Conservation (phyloP, 2,329 filamentous ascomycete genomes). For the Phyllachora maydis region DNA sequence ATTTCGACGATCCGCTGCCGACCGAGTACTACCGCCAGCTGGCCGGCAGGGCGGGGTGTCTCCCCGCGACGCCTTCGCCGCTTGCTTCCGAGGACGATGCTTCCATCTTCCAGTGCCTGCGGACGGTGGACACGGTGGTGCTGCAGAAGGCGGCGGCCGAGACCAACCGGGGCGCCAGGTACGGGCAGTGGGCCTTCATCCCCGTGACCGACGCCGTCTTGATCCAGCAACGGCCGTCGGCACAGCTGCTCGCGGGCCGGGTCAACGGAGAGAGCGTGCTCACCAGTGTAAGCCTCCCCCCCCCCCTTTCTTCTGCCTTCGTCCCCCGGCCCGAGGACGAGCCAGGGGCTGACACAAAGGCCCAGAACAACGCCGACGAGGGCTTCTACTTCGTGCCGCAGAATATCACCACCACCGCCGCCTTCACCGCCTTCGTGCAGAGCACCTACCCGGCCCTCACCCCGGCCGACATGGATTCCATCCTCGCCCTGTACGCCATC, state of each 20-base stretch:
- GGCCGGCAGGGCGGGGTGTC: constrained; percentile 17
- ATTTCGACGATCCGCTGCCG: constrained; percentile 21
- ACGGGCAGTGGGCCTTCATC: constrained; percentile 11
- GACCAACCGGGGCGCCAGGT: constrained; percentile 4
- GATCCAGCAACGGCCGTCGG: constrained; percentile 9
- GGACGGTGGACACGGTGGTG: constrained; percentile 9
- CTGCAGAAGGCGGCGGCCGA: constrained; percentile 8
- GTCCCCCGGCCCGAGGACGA: too few species aligned
- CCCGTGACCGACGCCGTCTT: constrained; percentile 14
- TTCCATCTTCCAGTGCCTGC: constrained; percentile 7
- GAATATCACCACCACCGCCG: constrained; percentile 17
- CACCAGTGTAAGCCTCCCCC: constrained; percentile 2
- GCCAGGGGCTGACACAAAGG: neutral
- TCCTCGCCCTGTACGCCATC: constrained; percentile 7
- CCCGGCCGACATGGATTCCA: constrained; percentile 12
- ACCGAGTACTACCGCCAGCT: constrained; percentile 23
- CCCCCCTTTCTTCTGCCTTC: too few species aligned
- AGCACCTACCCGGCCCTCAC: constrained; percentile 17
- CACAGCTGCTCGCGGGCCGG: constrained; percentile 9
- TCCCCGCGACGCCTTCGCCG: constrained; percentile 6
- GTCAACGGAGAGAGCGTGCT: constrained; percentile 11
- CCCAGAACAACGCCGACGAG: constrained; percentile 25
- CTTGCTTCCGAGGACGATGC: too few species aligned
- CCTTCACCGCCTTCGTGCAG: constrained; percentile 17
- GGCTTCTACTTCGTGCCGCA: constrained; percentile 20